Evolutionary conservation across 345 rosid genomes (phyloP).

Genomic region (Syzygium aromaticum): DNA sequence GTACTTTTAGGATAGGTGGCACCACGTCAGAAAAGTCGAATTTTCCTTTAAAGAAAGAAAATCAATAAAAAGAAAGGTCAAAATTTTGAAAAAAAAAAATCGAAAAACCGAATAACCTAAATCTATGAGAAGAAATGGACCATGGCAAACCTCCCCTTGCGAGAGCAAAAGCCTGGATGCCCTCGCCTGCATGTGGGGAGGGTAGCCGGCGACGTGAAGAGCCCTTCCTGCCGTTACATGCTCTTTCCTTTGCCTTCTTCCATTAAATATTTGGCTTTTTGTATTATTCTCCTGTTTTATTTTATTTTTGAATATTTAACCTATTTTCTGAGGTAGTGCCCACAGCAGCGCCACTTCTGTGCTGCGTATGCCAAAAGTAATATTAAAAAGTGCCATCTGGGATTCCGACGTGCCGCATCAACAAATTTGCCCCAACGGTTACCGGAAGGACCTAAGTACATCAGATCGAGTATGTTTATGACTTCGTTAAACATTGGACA

Average conservation of each 20-base stretch:
- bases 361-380: background rate
- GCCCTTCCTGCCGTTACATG: background rate
- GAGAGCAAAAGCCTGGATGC: background rate
- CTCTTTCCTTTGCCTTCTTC: background rate
- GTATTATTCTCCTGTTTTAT: background rate
- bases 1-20: background rate
- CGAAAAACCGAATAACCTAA: too few species aligned
- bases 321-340: background rate
- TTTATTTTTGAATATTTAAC: too few species aligned
- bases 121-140: too few species aligned
- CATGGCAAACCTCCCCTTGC: too few species aligned
- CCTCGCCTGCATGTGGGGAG: background rate
- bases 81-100: accelerated
- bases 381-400: too few species aligned
- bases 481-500: background rate
- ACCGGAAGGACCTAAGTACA: background rate
- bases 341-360: background rate
- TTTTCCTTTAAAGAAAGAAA: too few species aligned
- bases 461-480: background rate
- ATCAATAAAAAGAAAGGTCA: too few species aligned
- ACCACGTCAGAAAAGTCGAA: background rate
- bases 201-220: background rate
- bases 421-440: background rate
- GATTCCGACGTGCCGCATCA: background rate
- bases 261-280: background rate